Evolutionary conservation across 495 filamentous ascomycete genomes (phyloP), one percentile per base, ranked within the genome.

Genomic region (Annulohypoxylon maeteangense): DNA sequence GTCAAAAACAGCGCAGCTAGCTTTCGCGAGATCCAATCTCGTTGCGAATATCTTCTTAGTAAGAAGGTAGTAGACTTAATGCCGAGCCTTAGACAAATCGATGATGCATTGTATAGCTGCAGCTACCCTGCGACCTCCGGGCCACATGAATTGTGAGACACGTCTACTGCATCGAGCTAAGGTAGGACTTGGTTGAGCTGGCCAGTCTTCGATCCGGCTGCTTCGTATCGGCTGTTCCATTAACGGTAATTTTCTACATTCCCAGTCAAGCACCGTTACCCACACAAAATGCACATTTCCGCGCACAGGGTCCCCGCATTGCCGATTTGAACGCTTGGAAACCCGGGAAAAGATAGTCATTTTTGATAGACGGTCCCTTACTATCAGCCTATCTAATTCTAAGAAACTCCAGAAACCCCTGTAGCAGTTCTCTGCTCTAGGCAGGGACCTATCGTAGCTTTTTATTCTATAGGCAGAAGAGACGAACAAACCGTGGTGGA

Each of bases 121-220:
- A 65, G 60, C 51, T 63, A 54, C 40, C 25, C 58, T 72, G 70
- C 64, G 50, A 55, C 22, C 70, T 31, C 70, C 64, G 70, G 68
- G 59, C 64, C 64, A 72, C 70, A 72, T 65, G 69, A 72, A 72
- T 59, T 53, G 58, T 62, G 65, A 72, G 70, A 72, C 70, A 72
- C 70, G 70, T 72, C 48, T 67, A 62, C 60, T 72, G 65, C 70
- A 57, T 72, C 31, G 61, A 72, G 60, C 70, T 72, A 68, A 72
- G 61, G 65, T 65, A 72, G 45, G 64, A 64, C 45, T 67, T 62
- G 29, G 65, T 64, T 65, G 70, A 68, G 65, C 51, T 68, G 63
- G 70, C 64, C 45, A 61, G 50, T 31, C 65, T 65, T 27, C 65
- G 34, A 40, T 38, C n/a, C 27, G 29, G 59, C 44, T 65, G 45